Evolutionary conservation across 139 green algal genomes (phyloP), one percentile per base, ranked within the genome.

Genomic region (Spirogloea muscicola): DNA sequence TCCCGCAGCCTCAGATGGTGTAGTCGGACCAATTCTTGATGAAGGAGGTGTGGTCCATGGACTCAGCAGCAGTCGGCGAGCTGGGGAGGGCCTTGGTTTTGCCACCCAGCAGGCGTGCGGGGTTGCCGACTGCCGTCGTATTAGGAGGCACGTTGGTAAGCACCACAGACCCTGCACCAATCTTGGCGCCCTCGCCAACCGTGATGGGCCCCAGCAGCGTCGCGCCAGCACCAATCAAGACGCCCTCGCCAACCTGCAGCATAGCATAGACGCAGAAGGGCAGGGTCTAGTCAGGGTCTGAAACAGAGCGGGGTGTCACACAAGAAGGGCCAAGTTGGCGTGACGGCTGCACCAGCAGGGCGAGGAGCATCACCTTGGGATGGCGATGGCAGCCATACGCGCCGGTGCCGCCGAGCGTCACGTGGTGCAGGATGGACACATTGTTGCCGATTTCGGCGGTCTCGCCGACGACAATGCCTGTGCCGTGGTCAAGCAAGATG

Each of bases 401-500:
- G 25, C 83, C 83, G 6, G 68, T 84, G 1, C 74, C 82, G 13
- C 83, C 83, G 9, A 87, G 61, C 27, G 83, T 87, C 33, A 87
- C 83, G 48, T 86, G 42, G 58, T 87, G 82, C 51, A 87, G 81
- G 27, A 87, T 79, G 2, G 82, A 83, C 13, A 76, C 60, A 72
- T 87, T 79, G 68, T 87, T 82, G 33, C 83, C 83, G 16, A 87
- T 70, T 36, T 81, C 58, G 39, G 83, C 82, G 48, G 82, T 88
- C 58, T 87, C 83, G 21, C 83, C 83, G 29, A 87, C 68, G 27
- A 87, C 83, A 18, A 87, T 43, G 9, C 82, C 82, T 21, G 82
- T 87, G 3, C 72, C 82, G 42, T 86, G 82, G 49, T 86, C 82
- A 16, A 87, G 44, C 51, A 84, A 16, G n/a, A 84, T 13, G 3